These are phyloP conservation scores for Zhuliangozyma parablackwelliae DNA, from an alignment of 1,139 yeast genomes.

Conservation along the genomic window DNA sequence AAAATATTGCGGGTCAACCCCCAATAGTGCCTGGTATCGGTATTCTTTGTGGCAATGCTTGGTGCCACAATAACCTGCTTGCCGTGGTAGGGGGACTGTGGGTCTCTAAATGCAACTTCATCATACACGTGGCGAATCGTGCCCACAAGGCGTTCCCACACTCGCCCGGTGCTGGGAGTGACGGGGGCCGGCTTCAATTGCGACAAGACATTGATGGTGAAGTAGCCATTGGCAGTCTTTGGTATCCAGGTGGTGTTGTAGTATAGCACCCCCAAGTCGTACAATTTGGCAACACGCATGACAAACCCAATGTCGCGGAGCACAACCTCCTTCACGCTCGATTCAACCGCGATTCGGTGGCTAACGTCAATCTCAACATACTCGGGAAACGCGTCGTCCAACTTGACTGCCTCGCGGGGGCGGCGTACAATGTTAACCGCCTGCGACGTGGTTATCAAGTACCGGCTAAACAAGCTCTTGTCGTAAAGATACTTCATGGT, in stretches of 20 bases:
- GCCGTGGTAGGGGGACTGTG: constrained; percentile 13
- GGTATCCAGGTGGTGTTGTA: constrained; percentile 27
- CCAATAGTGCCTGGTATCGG: constrained; percentile 42
- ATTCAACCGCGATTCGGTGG: constrained; percentile 48
- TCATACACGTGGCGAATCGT: constrained; percentile 54
- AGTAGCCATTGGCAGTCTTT: constrained; percentile 38
- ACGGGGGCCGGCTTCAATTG: constrained; percentile 58
- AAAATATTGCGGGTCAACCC: constrained; percentile 34
- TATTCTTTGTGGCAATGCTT: constrained; percentile 32
- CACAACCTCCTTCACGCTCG: constrained; percentile 34
- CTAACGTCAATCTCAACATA: constrained; percentile 52
- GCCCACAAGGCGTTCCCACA: constrained; percentile 56
- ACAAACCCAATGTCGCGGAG: constrained; percentile 23
- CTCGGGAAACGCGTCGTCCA: constrained; percentile 77
- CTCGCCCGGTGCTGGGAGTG: constrained; percentile 41
- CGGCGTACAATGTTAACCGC: constrained; percentile 62
- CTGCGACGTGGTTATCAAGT: constrained; percentile 57
- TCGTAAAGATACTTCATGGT: constrained; percentile 14
- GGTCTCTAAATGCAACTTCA: constrained; percentile 31
- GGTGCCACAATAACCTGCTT: constrained; percentile 27
- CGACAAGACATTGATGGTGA: constrained; percentile 33
- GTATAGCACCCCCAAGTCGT: constrained; percentile 42
- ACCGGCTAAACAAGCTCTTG: constrained; percentile 18
- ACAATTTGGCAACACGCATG: constrained; percentile 35
- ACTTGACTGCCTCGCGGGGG: constrained; percentile 73